phyloP scores from a whole-genome alignment of 2,329 filamentous ascomycete species.

The Fusarium sulawesiense region DNA sequence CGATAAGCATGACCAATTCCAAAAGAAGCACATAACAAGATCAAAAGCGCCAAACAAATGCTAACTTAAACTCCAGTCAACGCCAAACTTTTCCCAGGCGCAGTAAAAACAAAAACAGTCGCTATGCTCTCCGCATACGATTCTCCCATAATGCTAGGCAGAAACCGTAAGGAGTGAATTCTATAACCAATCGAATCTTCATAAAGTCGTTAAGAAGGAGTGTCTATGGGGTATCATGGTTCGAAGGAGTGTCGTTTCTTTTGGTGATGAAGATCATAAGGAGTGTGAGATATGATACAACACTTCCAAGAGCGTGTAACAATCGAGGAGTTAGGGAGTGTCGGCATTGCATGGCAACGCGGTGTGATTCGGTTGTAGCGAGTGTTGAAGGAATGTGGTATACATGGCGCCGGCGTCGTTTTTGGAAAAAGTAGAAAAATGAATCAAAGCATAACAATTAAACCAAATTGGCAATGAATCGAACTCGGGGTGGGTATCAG shows the following conservation, averaged over 20 bases:
- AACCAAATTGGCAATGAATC: slow-evolving; percentile 33
- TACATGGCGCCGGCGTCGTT: slow-evolving; percentile 53
- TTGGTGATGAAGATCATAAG: slow-evolving; percentile 47
- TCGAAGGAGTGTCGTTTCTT: slow-evolving; percentile 47
- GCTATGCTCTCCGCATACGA: slow-evolving; percentile 65
- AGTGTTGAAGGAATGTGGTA: slow-evolving; percentile 53
- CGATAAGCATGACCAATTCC: slow-evolving; percentile 28
- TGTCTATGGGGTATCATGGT: slow-evolving; percentile 52
- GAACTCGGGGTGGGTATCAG: slow-evolving; percentile 40
- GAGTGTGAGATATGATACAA: slow-evolving; percentile 49
- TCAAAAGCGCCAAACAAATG: slow-evolving; percentile 44
- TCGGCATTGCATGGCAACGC: slow-evolving; percentile 48
- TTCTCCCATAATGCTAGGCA: slow-evolving; percentile 52
- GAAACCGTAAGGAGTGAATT: slow-evolving; percentile 60
- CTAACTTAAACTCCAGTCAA: slow-evolving; percentile 40
- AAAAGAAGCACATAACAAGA: slow-evolving; percentile 30
- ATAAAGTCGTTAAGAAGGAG: slow-evolving; percentile 54
- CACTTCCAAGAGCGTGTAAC: slow-evolving; percentile 44
- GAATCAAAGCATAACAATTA: slow-evolving; percentile 33
- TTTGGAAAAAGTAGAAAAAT: slow-evolving; percentile 38
- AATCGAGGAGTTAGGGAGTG: slow-evolving; percentile 45
- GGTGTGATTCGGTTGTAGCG: slow-evolving; percentile 46
- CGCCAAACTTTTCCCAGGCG: slow-evolving; percentile 44
- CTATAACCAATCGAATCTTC: slow-evolving; percentile 53
- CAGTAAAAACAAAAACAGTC: slow-evolving; percentile 54